Evolutionary conservation across 2,329 filamentous ascomycete genomes (phyloP), one percentile per base, ranked within the genome.

Genomic region (Emmonsiellopsis sp.): DNA sequence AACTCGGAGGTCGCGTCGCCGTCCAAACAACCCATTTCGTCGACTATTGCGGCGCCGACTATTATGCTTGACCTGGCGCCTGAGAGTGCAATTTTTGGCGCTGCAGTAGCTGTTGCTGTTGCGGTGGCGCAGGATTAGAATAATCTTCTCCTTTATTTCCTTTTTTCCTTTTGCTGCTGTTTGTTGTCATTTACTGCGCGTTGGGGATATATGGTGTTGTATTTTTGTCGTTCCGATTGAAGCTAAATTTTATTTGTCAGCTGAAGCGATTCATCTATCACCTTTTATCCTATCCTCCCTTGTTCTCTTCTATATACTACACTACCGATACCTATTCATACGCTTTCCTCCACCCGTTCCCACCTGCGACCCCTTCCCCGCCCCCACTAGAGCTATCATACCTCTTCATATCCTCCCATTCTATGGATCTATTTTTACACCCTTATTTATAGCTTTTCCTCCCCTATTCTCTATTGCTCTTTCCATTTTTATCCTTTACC

Each of bases 51-150:
- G 8, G 43, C 55, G 21, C 61, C 63, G 5, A 62, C 60, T 9
- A 70, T 76, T 43, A 63, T 65, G 13, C 66, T 76, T 6, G 68
- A 74, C 21, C 63, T 65, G 3, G 73, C 72, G 0, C 64, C 67
- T 3, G 74, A 76, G 53, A 72, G 72, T 36, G 71, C 70, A 2
- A 71, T 76, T 27, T 61, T 74, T 21, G 74, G 74, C 11, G 73
- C 72, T 0, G 74, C 74, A 0, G 72, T 76, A 10, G 73, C 74
- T 3, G 74, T 76, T 21, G 74, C 74, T 9, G 65, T 75, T 10
- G 67, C 70, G 1, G 66, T 65, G 68, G 21, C 62, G 62, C 21
- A 46, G 56, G 39, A 48, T 54, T 53, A 57, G 56, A 49, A 57
- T 46, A 46, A 42, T 40, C 27, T 32, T 11, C 32, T 45, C 33